These are phyloP conservation scores for Suillus paluster DNA, from an alignment of 768 basidiomycete species.

Conservation along the genomic window DNA sequence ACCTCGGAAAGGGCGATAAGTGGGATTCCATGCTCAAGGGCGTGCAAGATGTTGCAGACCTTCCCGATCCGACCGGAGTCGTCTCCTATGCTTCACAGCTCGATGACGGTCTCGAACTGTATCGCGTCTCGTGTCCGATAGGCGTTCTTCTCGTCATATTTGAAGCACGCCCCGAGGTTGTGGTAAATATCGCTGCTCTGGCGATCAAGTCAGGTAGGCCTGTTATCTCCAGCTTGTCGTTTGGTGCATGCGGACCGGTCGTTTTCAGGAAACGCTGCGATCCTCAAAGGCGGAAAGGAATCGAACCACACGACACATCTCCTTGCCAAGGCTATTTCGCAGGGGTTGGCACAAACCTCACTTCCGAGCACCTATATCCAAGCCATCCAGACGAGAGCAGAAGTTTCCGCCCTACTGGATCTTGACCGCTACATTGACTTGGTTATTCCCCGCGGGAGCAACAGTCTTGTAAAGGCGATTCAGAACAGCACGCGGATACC, in stretches of 20 bases:
- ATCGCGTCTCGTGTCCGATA: constrained; percentile 94
- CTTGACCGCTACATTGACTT: constrained; percentile 95
- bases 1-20: constrained; percentile 79
- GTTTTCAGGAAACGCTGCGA: constrained; percentile 87
- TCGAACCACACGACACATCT: constrained; percentile 79
- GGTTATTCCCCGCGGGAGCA: constrained; percentile 96
- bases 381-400: constrained; percentile 86
- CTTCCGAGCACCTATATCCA: constrained; percentile 87
- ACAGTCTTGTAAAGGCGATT: constrained; percentile 84
- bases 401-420: constrained; percentile 84
- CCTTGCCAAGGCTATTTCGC: constrained; percentile 79
- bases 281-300: constrained; percentile 97
- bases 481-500: constrained; percentile 91
- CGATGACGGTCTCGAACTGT: constrained; percentile 85
- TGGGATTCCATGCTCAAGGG: constrained; percentile 96
- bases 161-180: constrained; percentile 96
- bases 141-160: constrained; percentile 97
- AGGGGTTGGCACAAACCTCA: constrained; percentile 72
- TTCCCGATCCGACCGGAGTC: constrained; percentile 86
- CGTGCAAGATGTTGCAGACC: constrained; percentile 79
- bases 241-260: background rate
- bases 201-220: constrained; percentile 93
- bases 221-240: constrained; percentile 4
- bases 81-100: constrained; percentile 90
- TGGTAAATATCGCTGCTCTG: constrained; percentile 94